Conservation (phyloP, 177 flowering plant species). For the Vitis hybrid region DNA sequence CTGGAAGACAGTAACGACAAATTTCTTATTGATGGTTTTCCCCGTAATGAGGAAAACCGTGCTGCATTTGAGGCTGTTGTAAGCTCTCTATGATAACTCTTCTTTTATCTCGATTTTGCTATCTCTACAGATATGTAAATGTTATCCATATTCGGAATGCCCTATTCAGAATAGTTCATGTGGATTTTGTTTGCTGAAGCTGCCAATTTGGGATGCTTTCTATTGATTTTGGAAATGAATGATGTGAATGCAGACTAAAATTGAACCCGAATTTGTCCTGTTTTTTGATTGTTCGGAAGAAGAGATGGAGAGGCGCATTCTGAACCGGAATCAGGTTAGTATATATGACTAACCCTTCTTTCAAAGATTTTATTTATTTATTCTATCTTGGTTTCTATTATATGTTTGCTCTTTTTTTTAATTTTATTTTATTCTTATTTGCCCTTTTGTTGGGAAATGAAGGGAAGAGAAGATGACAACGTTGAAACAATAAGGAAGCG, state of each 20-base stretch:
- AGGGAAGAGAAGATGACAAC: conserved; percentile 80
- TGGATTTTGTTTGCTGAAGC: background rate
- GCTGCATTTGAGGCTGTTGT: conserved; percentile 93
- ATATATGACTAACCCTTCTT: too few relatives aligned
- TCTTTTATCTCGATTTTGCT: background rate
- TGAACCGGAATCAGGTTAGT: conserved; percentile 77
- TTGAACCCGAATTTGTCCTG: conserved; percentile 71
- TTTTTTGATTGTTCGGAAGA: conserved; percentile 86
- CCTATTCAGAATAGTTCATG: background rate
- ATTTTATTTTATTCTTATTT: background rate
- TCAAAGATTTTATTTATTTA: background rate
- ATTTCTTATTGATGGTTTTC: conserved; percentile 96
- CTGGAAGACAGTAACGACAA: conserved; percentile 72
- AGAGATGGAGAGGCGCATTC: conserved; percentile 93
- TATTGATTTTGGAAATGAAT: background rate
- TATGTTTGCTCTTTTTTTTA: background rate
- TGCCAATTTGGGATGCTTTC: background rate
- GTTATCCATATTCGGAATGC: background rate
- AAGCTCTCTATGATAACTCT: conserved; percentile 27
- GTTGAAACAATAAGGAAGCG: conserved; percentile 74
- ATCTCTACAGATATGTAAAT: background rate
- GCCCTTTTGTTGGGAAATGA: background rate
- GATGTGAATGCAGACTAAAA: conserved; percentile 64
- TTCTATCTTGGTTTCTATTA: background rate
- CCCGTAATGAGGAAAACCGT: conserved; percentile 95